A percentile compares a stretch with the other conserved stretches of the same genome.
These are phyloP conservation scores for Phalaenopsis equestris DNA, from an alignment of 106 monocot species.

Conservation along the genomic window DNA sequence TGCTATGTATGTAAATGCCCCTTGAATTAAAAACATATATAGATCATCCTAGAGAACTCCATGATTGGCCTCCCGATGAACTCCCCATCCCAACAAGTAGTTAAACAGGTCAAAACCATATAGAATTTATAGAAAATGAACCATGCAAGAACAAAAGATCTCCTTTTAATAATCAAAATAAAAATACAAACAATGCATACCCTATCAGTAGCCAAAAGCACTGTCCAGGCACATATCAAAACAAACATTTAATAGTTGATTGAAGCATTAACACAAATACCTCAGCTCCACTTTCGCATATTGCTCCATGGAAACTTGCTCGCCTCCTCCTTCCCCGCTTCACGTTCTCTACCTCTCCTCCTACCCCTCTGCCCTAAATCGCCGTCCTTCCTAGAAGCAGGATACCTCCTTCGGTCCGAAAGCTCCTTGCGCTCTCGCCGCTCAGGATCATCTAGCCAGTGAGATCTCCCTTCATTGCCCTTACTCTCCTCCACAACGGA, in stretches of 20 bases:
- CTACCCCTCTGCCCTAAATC: background rate
- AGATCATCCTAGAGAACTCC: too few relatives aligned
- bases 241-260: background rate
- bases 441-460: constrained; percentile 39
- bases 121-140: background rate
- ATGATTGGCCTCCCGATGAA: too few relatives aligned
- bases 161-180: background rate
- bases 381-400: constrained; percentile 10
- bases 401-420: constrained; percentile 5
- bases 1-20: too few relatives aligned
- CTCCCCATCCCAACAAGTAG: background rate
- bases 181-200: background rate
- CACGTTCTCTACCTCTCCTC: background rate
- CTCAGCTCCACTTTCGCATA: constrained; percentile 32
- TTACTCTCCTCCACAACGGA: constrained; percentile 29
- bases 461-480: constrained; percentile 12
- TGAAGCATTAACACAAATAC: constrained; percentile 2
- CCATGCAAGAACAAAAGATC: background rate
- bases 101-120: background rate
- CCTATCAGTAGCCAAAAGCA: background rate
- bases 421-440: constrained; percentile 9
- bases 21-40: background rate
- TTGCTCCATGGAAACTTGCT: constrained; percentile 57
- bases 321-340: constrained; percentile 13
- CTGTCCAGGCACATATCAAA: background rate